Base-by-base conservation (phyloP, 2,329 filamentous ascomycete genomes). In the Bipolaris sorokiniana region DNA sequence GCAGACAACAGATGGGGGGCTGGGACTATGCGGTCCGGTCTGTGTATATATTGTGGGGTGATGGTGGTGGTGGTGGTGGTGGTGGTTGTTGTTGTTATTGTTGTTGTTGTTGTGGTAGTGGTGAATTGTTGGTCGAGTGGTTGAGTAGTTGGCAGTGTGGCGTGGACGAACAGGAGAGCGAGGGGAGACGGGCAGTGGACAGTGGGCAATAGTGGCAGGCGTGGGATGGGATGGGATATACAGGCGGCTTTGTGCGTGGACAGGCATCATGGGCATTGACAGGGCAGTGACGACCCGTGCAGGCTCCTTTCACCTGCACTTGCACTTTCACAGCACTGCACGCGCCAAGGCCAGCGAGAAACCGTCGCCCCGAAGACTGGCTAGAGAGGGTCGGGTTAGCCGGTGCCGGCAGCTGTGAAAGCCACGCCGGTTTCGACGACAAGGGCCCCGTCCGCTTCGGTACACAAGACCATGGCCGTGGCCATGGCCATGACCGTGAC, bases 371-470 rank as follows among this genome's bases (percentile, higher is more conserved):
- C 46, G 46, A 47, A 46, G 22, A 16, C 26, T 33, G 23, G 49
- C 60, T 60, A 63, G 50, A 49, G 15, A 3, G 13, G 16, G 48
- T 11, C 48, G 57, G 57, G 16, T 48, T 66, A 61, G 61, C 37
- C 22, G 16, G 18, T 5, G 41, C 56, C 60, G 60, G 61, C 65
- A 64, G 58, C 61, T 54, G 53, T 54, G 16, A 46, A 49, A 31
- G 49, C 53, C 66, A 28, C 65, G 65, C 67, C 65, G 64, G 65
- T 66, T 64, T 65, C 59, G 51, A 62, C 56, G 52, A 60, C 56
- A 18, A 47, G 45, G 40, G 58, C 48, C 56, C 48, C 41, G 58
- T 45, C 58, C 46, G 42, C 58, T 49, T 63, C 61, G 62, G 65
- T 59, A 56, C 65, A 63, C 64, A 61, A 53, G 59, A 48, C 65